These are phyloP conservation scores for Aspergillus egyptiacus DNA, from an alignment of 495 filamentous ascomycete genomes.

Conservation along the genomic window DNA sequence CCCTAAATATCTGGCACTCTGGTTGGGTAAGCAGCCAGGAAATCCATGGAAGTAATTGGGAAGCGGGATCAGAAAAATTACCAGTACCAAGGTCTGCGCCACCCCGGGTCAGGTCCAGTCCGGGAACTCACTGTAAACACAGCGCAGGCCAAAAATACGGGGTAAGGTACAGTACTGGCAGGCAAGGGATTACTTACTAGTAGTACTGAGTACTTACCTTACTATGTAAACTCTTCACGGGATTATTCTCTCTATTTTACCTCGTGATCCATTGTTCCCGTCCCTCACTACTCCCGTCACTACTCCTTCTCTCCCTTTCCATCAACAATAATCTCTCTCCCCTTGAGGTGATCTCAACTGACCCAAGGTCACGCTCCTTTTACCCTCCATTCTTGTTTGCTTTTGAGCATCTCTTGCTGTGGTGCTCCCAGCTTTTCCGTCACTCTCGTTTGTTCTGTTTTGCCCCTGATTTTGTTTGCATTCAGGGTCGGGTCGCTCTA, in stretches of 20 bases:
- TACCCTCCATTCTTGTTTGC: not conserved
- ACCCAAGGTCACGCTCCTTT: conserved; percentile 13
- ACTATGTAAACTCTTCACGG: too few species aligned
- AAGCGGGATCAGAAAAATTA: conserved; percentile 18
- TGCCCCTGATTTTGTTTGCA: conserved; percentile 2
- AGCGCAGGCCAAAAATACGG: not conserved
- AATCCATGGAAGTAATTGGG: conserved; percentile 2
- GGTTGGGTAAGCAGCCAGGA: conserved; percentile 13
- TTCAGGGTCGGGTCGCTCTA: not conserved
- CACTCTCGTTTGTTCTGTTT: conserved; percentile 2
- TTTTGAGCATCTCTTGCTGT: not conserved
- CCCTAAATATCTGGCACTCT: conserved; percentile 12
- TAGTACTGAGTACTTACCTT: too few species aligned
- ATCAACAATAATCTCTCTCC: conserved; percentile 6
- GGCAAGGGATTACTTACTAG: too few species aligned
- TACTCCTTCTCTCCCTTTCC: conserved; percentile 9
- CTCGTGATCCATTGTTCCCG: not conserved
- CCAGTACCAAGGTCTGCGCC: conserved; percentile 11
- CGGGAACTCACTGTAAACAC: conserved; percentile 8
- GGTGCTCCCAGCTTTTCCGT: conserved; percentile 8
- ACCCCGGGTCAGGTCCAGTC: conserved; percentile 15
- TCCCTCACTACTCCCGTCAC: conserved; percentile 4
- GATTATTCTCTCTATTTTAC: not conserved
- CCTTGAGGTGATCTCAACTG: conserved; percentile 3
- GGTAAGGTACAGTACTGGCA: not conserved